These are phyloP conservation scores for Ceratocystis cubensis DNA, from an alignment of 2,329 filamentous ascomycete genomes.

Conservation along the genomic window DNA sequence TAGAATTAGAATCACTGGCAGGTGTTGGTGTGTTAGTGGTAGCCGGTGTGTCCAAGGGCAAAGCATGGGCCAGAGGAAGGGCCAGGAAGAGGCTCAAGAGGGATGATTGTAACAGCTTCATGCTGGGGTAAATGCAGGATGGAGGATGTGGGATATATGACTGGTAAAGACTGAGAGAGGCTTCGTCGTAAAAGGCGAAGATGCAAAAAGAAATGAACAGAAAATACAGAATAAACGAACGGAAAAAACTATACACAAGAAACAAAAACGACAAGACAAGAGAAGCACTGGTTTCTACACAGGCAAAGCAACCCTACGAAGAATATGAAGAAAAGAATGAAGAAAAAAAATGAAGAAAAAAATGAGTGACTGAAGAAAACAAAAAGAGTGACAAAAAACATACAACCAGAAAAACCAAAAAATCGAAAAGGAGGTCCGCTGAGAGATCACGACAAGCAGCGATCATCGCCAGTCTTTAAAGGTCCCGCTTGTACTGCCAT, in stretches of 20 bases:
- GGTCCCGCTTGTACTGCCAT: background rate
- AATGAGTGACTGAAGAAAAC: background rate
- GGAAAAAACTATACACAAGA: constrained; percentile 6
- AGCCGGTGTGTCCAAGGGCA: constrained; percentile 1
- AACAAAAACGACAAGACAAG: constrained; percentile 6
- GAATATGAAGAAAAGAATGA: background rate
- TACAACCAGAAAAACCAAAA: background rate
- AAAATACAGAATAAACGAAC: constrained; percentile 10
- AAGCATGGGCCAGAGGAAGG: background rate
- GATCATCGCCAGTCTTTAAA: background rate
- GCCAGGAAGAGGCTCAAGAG: background rate
- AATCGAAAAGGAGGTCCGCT: background rate
- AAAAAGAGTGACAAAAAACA: background rate
- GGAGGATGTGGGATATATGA: background rate
- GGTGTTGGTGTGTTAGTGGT: background rate
- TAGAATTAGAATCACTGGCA: background rate
- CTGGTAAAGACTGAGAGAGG: background rate
- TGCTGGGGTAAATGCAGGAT: background rate
- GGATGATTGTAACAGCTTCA: constrained; percentile 1
- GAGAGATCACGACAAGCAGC: background rate
- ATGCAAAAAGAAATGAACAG: constrained; percentile 3
- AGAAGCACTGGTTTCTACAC: constrained; percentile 1
- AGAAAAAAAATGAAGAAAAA: background rate
- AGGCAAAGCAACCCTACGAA: background rate
- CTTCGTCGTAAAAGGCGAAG: background rate